Evolutionary conservation across 495 filamentous ascomycete species (phyloP).

Genomic region (Parathielavia hyrcaniae): DNA sequence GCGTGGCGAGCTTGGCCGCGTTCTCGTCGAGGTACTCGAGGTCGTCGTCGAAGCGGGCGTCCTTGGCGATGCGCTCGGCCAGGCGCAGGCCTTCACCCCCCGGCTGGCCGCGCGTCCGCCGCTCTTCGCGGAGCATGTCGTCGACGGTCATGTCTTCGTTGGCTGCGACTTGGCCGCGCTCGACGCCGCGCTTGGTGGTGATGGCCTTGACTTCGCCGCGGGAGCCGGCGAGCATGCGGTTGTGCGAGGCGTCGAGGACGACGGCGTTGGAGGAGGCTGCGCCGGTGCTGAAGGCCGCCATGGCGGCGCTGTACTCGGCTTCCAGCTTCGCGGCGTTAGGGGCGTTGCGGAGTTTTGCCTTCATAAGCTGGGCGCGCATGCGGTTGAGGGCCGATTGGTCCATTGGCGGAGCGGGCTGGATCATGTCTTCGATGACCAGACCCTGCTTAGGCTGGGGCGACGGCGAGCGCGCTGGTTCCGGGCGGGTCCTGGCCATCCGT

Average conservation of each 20-base stretch:
- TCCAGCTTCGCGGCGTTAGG: slow-evolving; percentile 74
- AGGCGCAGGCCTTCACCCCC: slow-evolving; percentile 77
- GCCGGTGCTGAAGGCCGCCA: slow-evolving; percentile 45
- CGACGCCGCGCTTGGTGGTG: slow-evolving; percentile 68
- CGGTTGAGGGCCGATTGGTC: slow-evolving; percentile 79
- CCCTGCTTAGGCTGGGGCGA: slow-evolving; percentile 38
- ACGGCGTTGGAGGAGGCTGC: slow-evolving; percentile 59
- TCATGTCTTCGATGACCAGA: slow-evolving; percentile 38
- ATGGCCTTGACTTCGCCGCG: slow-evolving; percentile 71
- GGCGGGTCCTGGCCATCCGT: slow-evolving; percentile 36
- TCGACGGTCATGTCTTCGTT: slow-evolving; percentile 95
- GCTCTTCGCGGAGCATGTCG: slow-evolving; percentile 92
- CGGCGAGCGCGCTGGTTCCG: slow-evolving; percentile 3
- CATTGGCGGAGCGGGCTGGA: slow-evolving; percentile 44
- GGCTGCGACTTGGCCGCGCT: slow-evolving; percentile 72
- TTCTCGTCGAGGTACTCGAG: slow-evolving; percentile 98
- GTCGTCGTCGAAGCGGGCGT: slow-evolving; percentile 86
- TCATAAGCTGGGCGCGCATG: slow-evolving; percentile 88
- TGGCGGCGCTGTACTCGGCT: slow-evolving; percentile 70
- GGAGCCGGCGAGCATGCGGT: slow-evolving; percentile 72
- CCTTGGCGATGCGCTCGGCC: slow-evolving; percentile 87
- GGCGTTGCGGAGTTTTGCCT: slow-evolving; percentile 74
- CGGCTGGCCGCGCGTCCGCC: slow-evolving; percentile 67
- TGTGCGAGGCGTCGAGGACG: slow-evolving; percentile 81
- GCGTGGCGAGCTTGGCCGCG: slow-evolving; percentile 80